Conservation (phyloP, 176 grass and related monocot species). For the Stipa capillata region DNA sequence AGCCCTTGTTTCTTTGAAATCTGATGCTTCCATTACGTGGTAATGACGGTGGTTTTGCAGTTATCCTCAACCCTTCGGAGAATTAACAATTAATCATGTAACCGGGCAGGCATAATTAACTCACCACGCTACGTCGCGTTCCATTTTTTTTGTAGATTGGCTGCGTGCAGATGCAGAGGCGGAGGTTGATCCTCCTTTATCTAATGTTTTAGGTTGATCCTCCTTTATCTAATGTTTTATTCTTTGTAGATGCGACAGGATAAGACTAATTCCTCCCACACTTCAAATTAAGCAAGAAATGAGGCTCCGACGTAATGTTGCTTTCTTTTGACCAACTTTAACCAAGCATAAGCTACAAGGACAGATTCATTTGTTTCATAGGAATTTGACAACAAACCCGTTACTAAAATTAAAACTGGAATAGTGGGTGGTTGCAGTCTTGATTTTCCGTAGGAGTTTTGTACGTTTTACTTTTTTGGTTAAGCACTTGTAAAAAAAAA, state of each 20-base stretch:
- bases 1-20: background rate
- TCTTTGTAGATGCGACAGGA: too few relatives aligned
- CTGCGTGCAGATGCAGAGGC: too few relatives aligned
- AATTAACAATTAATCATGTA: background rate
- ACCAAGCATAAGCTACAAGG: background rate
- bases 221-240: too few relatives aligned
- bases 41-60: background rate
- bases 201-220: too few relatives aligned
- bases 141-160: too few relatives aligned
- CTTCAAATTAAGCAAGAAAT: too few relatives aligned
- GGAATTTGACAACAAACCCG: background rate
- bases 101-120: background rate
- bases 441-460: too few relatives aligned
- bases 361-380: background rate
- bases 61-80: too few relatives aligned
- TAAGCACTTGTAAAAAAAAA: too few relatives aligned
- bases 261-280: too few relatives aligned
- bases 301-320: too few relatives aligned
- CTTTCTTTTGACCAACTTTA: background rate
- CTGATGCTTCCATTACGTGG: slow-evolving; percentile 1
- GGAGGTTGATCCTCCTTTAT: too few relatives aligned
- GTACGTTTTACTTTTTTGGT: background rate
- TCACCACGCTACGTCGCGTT: background rate
- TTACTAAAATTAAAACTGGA: background rate
- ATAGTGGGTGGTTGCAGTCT: background rate